Conservation (phyloP, 2,329 filamentous ascomycete species). For the Trichoderma simmonsii region DNA sequence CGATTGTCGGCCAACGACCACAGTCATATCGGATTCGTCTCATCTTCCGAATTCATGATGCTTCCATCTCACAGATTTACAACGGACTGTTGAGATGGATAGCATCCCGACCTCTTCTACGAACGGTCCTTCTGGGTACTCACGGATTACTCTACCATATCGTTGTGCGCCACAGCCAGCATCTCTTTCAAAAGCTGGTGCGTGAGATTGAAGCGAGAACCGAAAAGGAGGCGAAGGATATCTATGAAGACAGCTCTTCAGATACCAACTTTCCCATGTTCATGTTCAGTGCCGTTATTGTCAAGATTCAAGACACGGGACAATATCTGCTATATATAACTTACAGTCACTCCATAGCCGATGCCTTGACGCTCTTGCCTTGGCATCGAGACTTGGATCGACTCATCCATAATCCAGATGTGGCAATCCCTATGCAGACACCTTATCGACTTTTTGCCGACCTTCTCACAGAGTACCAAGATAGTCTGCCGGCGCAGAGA, state of each 20-base stretch:
- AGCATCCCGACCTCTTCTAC: constrained; percentile 29
- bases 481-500: constrained; percentile 28
- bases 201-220: constrained; percentile 23
- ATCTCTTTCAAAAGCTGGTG: constrained; percentile 29
- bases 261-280: constrained; percentile 25
- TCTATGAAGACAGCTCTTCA: constrained; percentile 24
- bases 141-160: constrained; percentile 28
- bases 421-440: constrained; percentile 24
- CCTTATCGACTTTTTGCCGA: constrained; percentile 34
- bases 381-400: constrained; percentile 35
- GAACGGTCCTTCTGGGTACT: constrained; percentile 28
- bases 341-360: constrained; percentile 36
- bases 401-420: constrained; percentile 26
- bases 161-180: constrained; percentile 24
- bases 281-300: constrained; percentile 32
- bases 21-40: constrained; percentile 36
- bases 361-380: constrained; percentile 33
- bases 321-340: constrained; percentile 28
- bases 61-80: constrained; percentile 25
- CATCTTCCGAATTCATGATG: constrained; percentile 29
- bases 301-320: constrained; percentile 22
- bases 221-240: constrained; percentile 23
- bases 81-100: constrained; percentile 30
- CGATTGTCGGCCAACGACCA: constrained; percentile 31
- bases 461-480: constrained; percentile 30